These are phyloP conservation scores for Talaromyces piceae DNA, from an alignment of 2,329 filamentous ascomycete genomes.

Conservation along the genomic window DNA sequence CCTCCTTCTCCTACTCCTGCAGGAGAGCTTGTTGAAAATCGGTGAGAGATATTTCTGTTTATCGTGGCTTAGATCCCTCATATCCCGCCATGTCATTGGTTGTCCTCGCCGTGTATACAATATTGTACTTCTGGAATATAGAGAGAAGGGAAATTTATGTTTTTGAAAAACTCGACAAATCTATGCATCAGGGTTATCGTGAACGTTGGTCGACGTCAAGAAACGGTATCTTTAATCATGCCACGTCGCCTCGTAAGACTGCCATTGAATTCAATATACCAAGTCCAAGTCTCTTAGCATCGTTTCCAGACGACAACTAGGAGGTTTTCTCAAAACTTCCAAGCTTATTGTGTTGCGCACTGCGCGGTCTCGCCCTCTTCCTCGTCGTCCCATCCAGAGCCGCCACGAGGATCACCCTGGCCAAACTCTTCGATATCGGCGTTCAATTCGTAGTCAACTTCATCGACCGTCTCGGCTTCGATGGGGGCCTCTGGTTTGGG, in stretches of 20 bases:
- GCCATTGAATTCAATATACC: background rate
- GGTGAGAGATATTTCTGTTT: too few relatives aligned
- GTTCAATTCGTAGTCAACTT: slow-evolving; percentile 78
- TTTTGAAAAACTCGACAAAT: background rate
- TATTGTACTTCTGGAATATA: too few relatives aligned
- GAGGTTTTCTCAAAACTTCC: background rate
- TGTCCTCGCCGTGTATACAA: too few relatives aligned
- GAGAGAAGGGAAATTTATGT: background rate
- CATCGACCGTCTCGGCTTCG: slow-evolving; percentile 68
- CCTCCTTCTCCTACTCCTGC: background rate
- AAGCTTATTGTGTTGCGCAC: slow-evolving; percentile 41
- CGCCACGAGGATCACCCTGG: slow-evolving; percentile 35
- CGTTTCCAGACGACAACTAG: background rate
- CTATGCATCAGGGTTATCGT: background rate
- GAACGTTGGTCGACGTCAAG: background rate
- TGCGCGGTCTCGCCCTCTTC: slow-evolving; percentile 40
- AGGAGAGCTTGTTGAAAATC: background rate
- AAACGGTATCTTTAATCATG: background rate
- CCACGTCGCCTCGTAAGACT: background rate
- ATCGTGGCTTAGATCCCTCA: too few relatives aligned
- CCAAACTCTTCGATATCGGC: slow-evolving; percentile 68
- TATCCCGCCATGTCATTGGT: too few relatives aligned
- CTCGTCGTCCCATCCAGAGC: slow-evolving; percentile 43
- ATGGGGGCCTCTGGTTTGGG: slow-evolving; percentile 57
- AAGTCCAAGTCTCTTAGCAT: background rate